Evolutionary conservation across 768 basidiomycete species (phyloP).

Genomic region (Collybia sp.): DNA sequence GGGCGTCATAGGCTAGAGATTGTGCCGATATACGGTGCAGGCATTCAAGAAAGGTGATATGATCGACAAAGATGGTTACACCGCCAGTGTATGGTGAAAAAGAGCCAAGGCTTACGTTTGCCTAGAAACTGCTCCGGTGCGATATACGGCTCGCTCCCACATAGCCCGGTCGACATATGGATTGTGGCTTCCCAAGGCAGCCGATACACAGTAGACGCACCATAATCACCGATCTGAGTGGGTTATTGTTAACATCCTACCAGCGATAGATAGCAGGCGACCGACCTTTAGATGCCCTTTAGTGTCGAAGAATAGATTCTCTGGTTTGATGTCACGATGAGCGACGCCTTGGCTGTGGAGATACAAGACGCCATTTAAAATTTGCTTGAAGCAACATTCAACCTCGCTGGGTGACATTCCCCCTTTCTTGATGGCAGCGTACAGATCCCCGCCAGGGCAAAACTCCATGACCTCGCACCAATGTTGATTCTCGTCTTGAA

Average conservation of each 20-base stretch:
- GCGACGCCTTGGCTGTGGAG: conserved; percentile 96
- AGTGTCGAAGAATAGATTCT: conserved; percentile 93
- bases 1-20: conserved; percentile 86
- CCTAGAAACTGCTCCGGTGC: conserved; percentile 96
- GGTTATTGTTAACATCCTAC: background rate
- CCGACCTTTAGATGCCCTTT: conserved; percentile 89
- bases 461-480: conserved; percentile 99
- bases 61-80: conserved; percentile 24
- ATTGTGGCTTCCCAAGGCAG: conserved; percentile 97
- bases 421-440: conserved; percentile 98
- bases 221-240: conserved; percentile 91
- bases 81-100: conserved; percentile 23
- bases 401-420: conserved; percentile 87
- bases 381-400: conserved; percentile 98
- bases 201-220: conserved; percentile 97
- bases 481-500: conserved; percentile 94
- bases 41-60: conserved; percentile 10
- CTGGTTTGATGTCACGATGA: conserved; percentile 97
- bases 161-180: conserved; percentile 95
- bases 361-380: conserved; percentile 83
- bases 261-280: conserved; percentile 10
- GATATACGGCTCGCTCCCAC: conserved; percentile 98
- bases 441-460: conserved; percentile 96
- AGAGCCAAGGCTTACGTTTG: conserved; percentile 74
- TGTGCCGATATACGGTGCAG: conserved; percentile 6